Base-by-base conservation (phyloP, 805 yeast genomes). In the Kuraishia piskuri region DNA sequence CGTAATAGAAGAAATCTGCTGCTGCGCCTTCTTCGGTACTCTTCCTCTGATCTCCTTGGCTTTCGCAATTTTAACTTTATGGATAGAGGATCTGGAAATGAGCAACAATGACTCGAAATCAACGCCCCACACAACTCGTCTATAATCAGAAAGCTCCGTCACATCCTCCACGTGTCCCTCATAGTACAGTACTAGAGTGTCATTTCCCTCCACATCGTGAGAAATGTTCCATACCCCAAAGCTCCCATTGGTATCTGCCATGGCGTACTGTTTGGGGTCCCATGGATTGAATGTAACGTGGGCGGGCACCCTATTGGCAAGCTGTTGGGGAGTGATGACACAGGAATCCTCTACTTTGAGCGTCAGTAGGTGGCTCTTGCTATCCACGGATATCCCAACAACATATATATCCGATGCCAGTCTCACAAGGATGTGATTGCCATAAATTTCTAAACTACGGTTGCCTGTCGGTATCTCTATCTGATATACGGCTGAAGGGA, bases 101-200 rank as follows among this genome's bases (percentile, higher is more conserved):
- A 74, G 21, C 37, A 73, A 48, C 36, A 78, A 24, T 53, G 64
- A 54, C 22, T 66, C 53, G 48, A 56, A 52, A 20, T 64, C 57
- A 2, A 63, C 57, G 0, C 77, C 64, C 84, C 86, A 82, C 2
- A 63, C 56, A 0, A 82, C 65, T 54, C 71, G 71, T 55, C 77
- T 82, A 75, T 84, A 83, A 31, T 71, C 69, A 0, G 89, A 83
- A 1, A 83, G 57, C 52, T 82, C 88, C 1, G 67, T 68, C 0
- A 77, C 71, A 55, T 80, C 80, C 50, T 68, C 62, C 10, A 73
- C 63, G 7, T 70, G 57, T 10, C 17, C 40, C 17, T 31, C 14
- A 4, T 49, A 48, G 44, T 24, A 49, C 6, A n/a, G 44, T 4
- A 24, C 21, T 20, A 22, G 9, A 4, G 26, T 36, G n/a, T 10